Conservation (phyloP, 2,329 filamentous ascomycete genomes). For the Alternaria infectoria region DNA sequence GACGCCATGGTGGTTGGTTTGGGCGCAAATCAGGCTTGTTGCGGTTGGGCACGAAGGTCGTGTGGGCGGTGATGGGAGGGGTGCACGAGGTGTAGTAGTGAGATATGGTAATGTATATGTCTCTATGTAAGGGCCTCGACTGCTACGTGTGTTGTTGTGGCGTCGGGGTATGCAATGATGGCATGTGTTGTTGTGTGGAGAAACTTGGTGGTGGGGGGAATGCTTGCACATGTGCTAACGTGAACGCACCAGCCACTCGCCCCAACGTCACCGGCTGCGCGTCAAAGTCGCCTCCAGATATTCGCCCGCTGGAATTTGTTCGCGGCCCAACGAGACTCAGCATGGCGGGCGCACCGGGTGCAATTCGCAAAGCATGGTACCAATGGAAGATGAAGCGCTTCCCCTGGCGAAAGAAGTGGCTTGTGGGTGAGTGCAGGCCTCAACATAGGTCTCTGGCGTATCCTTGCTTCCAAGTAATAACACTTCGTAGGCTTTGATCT, state of each 20-base stretch:
- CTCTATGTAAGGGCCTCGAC: not conserved
- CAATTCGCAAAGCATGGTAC: constrained; percentile 59
- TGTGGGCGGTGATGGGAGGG: not conserved
- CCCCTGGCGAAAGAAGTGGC: constrained; percentile 66
- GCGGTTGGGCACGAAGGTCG: constrained; percentile 10
- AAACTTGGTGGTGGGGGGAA: constrained; percentile 18
- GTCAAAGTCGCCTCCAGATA: constrained; percentile 12
- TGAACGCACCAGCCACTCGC: constrained; percentile 33
- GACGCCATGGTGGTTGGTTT: constrained; percentile 73
- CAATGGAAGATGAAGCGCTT: constrained; percentile 68
- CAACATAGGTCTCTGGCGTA: constrained; percentile 1
- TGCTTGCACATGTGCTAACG: constrained; percentile 18
- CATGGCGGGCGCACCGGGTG: constrained; percentile 48
- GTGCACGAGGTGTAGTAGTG: not conserved
- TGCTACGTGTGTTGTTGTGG: not conserved
- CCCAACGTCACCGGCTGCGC: constrained; percentile 36
- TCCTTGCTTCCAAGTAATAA: constrained; percentile 14
- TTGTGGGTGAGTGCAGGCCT: constrained; percentile 57
- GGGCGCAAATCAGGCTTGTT: constrained; percentile 20
- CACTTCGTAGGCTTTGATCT: constrained; percentile 62
- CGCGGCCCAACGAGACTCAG: constrained; percentile 19
- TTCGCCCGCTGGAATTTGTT: constrained; percentile 5
- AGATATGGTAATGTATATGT: not conserved
- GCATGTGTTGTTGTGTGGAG: constrained; percentile 13
- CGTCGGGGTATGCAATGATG: not conserved